These are phyloP conservation scores for Chrysanthemum seticuspe DNA, from an alignment of 129 eudicot genomes.

Conservation along the genomic window DNA sequence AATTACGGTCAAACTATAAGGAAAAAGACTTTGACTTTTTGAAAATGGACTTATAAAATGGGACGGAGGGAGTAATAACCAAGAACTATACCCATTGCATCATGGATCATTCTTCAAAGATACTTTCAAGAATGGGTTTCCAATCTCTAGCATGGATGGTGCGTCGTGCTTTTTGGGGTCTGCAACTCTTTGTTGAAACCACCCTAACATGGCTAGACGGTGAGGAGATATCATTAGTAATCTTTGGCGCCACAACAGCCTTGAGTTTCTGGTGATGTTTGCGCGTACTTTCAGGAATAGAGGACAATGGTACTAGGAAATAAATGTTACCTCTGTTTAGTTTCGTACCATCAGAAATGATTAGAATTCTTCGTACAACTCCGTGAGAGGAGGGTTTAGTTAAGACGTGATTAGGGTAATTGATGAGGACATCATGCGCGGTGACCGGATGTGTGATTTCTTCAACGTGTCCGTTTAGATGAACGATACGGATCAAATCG, in stretches of 20 bases:
- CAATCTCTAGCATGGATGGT: conserved; percentile 36
- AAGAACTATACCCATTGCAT: not conserved
- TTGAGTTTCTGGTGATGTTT: not conserved
- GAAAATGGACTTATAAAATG: no score
- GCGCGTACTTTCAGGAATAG: conserved; percentile 46
- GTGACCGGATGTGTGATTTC: conserved; percentile 57
- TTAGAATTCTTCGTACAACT: conserved; percentile 38
- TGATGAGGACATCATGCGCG: conserved; percentile 58
- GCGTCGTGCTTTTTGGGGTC: conserved; percentile 34
- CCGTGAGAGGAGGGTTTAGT: conserved; percentile 58
- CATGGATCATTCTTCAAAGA: conserved; percentile 40
- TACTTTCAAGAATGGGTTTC: conserved; percentile 60
- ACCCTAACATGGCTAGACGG: conserved; percentile 7
- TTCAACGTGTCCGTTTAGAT: conserved; percentile 63
- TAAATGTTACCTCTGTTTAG: conserved; percentile 69
- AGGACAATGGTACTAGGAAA: conserved; percentile 59
- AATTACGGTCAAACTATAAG: no score
- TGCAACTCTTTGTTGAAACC: conserved; percentile 31
- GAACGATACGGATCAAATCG: conserved; percentile 72
- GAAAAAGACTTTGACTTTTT: no score
- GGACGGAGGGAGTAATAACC: no score
- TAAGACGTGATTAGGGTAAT: conserved; percentile 65
- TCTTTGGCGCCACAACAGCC: not conserved
- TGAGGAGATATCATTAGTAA: not conserved
- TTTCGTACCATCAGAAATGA: conserved; percentile 55